Base-by-base conservation (phyloP, 2,329 filamentous ascomycete genomes). In the Pseudocercospora pini-densiflorae region DNA sequence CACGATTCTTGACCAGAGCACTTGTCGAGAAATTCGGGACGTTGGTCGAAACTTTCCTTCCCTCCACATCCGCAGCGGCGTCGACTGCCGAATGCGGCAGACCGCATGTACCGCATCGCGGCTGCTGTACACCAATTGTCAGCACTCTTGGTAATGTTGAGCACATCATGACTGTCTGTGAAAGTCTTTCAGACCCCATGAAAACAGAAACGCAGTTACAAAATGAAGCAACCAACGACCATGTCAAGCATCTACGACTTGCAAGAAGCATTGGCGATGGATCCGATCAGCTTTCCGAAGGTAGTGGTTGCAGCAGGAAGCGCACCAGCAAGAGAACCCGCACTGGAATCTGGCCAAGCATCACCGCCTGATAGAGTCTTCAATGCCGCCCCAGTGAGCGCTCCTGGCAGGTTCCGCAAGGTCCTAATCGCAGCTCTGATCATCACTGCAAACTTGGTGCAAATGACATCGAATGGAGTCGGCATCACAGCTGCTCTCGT, bases 401-500 rank as follows among this genome's bases (percentile, higher is more conserved):
- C 16, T 12, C 53, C 19, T 12, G 53, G 53, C 10, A 24, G 29
- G 8, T n/a, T 31, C 7, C 53, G 53, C 2, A 55, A 55, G 29
- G 14, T 19, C 23, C 19, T 55, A 2, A 27, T 55, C 9, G 53
- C 53, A 27, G 53, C 58, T 29, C 58, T 60, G 2, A 60, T 60
- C 23, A 60, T 60, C 36, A 45, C 58, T 21, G 33, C 33, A 40
- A 60, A 60, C 16, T 21, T 60, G 16, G 40, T 60, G n/a, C 58
- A 60, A 24, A 45, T 60, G 33, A 60, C 40, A 33, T 60, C 58
- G 14, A 60, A 47, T 21, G 58, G 33, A 4, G 58, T 60, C 21
- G 58, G 58, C 4, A 16, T 60, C 12, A 45, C 40, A 19, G 58
- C 58, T 24, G 58, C 33, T 47, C 58, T 60, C 33, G 21, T 40